Base-by-base conservation (phyloP, 2,329 filamentous ascomycete genomes). In the Cladosporium austrohemisphaericum region DNA sequence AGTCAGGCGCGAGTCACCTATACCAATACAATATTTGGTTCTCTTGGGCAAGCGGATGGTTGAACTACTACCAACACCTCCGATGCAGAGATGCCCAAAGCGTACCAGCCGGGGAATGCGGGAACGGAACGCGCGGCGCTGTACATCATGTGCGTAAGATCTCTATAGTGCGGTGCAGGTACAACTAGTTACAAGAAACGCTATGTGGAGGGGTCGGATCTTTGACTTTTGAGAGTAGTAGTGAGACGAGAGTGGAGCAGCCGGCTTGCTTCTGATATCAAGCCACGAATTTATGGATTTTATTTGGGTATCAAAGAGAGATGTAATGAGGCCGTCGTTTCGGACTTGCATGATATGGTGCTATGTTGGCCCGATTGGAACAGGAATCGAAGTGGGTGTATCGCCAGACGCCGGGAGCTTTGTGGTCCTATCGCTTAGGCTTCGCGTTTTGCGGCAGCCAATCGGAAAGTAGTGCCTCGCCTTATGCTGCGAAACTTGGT, bases 231-330 rank as follows among this genome's bases (percentile, higher is more conserved):
- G n/a, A n/a, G n/a, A n/a, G n/a, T n/a, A n/a, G n/a, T n/a, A n/a
- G n/a, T n/a, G n/a, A 28, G 25, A 11, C 25, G 11, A 28, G 25
- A 6, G 29, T 31, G 29, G 29, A 31, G 5, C 29, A 31, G 4
- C 5, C 5, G 29, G 14, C 14, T n/a, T n/a, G 29, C 29, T 31
- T 31, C n/a, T 31, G 14, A 6, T 31, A 13, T n/a, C 14, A 13
- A 20, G 29, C 40, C 25, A 23, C n/a, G 28, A 13, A 25, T 16
- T n/a, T 35, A 22, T 31, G 14, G 11, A n/a, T 35, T 25, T 45
- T 18, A 22, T 37, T 36, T 47, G 44, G 44, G 44, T 47, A 47
- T 47, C 44, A 38, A 47, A 29, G 44, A 47, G 5, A 46, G 43
- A 28, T 19, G 22, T 28, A 26, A 33, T 29, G 16, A 19, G 5